Evolutionary conservation across 495 filamentous ascomycete genomes (phyloP), one percentile per base, ranked within the genome.

Genomic region (Pyronema domesticum): DNA sequence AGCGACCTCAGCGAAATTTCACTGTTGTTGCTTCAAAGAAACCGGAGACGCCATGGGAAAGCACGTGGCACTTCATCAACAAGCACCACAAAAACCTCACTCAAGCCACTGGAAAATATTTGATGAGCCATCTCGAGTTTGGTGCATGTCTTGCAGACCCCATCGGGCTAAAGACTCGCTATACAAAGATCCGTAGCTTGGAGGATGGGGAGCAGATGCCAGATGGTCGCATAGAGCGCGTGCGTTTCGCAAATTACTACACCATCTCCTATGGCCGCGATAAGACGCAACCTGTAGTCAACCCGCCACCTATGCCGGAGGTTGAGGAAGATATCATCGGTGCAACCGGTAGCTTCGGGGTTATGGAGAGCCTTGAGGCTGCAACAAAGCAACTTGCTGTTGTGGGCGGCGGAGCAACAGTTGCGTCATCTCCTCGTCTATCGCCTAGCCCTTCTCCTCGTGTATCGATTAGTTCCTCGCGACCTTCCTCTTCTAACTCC

Each of bases 231-330:
- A 34, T 42, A 53, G 63, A 50, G 71, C 49, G 76, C 51, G 74
- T 89, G 9, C 74, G 86, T 2, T 94, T 95, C 61, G 72, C 85
- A 40, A 94, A 95, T 61, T 95, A 94, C 65, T 95, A 91, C 62
- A 94, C 89, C 7, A 74, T 83, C 23, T 88, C 85, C 53, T 83
- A 81, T 4, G 88, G 86, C 1, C 69, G 71, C 54, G 72, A 72
- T 30, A 78, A 83, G 69, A 73, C 68, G 53, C 33, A 78, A 83
- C 69, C 72, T 67, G 56, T 59, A 67, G 0, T 37, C 14, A 3
- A 8, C 7, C 48, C 48, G 40, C 55, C 49, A 11, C 23, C 39
- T 9, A n/a, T 37, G 15, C 30, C 37, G 19, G 19, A n/a, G 15
- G 37, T 51, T 17, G 23, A 17, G 9, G 51, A 37, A 14, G 33